Conservation (phyloP, 1,284 basidiomycete genomes). For the Microbotryum scabiosae region DNA sequence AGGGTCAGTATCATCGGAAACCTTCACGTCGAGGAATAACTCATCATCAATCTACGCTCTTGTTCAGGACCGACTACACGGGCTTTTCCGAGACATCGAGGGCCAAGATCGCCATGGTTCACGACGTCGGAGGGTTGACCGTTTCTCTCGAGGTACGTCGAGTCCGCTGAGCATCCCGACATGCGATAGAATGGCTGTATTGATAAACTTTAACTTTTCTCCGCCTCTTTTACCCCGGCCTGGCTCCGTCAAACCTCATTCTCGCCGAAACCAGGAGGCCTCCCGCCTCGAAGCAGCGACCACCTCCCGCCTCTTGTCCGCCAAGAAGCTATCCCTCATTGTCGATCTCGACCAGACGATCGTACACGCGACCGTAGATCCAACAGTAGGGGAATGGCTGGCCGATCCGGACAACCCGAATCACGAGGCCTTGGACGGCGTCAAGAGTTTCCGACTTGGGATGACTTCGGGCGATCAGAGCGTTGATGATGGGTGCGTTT, state of each 20-base stretch:
- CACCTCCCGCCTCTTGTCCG: constrained; percentile 62
- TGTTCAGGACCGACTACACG: constrained; percentile 67
- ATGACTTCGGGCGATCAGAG: not conserved
- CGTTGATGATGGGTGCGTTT: constrained; percentile 74
- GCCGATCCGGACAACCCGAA: constrained; percentile 67
- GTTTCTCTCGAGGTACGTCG: constrained; percentile 38
- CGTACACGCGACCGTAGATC: constrained; percentile 96
- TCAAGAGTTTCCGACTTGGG: constrained; percentile 70
- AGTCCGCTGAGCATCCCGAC: not conserved
- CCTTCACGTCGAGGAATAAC: constrained; percentile 2
- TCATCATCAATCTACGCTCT: constrained; percentile 9
- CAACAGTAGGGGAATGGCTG: constrained; percentile 96
- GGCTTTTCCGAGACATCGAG: constrained; percentile 70
- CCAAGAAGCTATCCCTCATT: constrained; percentile 80
- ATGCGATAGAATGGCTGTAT: too few relatives aligned
- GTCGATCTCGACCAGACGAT: constrained; percentile 99
- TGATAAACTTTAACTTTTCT: not conserved
- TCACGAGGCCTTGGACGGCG: constrained; percentile 77
- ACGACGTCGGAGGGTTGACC: constrained; percentile 46
- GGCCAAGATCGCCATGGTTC: constrained; percentile 76
- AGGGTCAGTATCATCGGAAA: constrained; percentile 50
- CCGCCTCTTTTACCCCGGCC: not conserved
- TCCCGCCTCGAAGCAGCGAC: constrained; percentile 76
- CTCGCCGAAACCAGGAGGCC: constrained; percentile 57
- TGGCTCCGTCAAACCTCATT: not conserved